phyloP scores from a whole-genome alignment of 1,284 basidiomycete species.

The Cystobasidium slooffiae region DNA sequence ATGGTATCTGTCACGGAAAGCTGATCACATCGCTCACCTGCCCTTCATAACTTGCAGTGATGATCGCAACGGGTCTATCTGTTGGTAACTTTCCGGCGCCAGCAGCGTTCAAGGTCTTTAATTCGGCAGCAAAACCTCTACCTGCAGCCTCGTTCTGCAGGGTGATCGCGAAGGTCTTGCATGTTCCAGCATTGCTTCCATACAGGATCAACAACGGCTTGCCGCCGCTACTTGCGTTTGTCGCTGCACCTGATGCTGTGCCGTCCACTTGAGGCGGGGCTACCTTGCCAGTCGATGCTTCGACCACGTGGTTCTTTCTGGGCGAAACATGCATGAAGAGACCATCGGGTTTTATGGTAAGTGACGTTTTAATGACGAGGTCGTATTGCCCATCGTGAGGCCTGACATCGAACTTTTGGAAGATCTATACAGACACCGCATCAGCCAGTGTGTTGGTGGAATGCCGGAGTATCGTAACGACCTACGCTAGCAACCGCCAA shows the following conservation, averaged over 20 bases:
- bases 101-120: not conserved
- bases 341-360: conserved; percentile 5
- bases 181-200: conserved; percentile 13
- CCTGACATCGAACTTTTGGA: conserved; percentile 5
- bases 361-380: not conserved
- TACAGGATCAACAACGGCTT: conserved; percentile 4
- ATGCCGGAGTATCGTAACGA: not conserved
- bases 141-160: not conserved
- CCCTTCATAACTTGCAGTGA: conserved; percentile 8
- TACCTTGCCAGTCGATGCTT: not conserved
- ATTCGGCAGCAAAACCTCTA: not conserved
- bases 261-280: not conserved
- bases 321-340: conserved; percentile 7
- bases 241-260: not conserved
- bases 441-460: not conserved
- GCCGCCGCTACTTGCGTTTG: not conserved
- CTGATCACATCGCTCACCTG: not conserved
- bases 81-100: not conserved
- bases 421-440: not conserved
- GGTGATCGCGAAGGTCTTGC: not conserved
- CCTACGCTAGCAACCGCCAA: conserved; percentile 5
- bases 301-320: not conserved
- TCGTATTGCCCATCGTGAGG: not conserved
- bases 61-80: not conserved
- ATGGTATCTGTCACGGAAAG: not conserved